phyloP scores from a whole-genome alignment of 2,329 filamentous ascomycete species.

The Ophiostoma australiae region DNA sequence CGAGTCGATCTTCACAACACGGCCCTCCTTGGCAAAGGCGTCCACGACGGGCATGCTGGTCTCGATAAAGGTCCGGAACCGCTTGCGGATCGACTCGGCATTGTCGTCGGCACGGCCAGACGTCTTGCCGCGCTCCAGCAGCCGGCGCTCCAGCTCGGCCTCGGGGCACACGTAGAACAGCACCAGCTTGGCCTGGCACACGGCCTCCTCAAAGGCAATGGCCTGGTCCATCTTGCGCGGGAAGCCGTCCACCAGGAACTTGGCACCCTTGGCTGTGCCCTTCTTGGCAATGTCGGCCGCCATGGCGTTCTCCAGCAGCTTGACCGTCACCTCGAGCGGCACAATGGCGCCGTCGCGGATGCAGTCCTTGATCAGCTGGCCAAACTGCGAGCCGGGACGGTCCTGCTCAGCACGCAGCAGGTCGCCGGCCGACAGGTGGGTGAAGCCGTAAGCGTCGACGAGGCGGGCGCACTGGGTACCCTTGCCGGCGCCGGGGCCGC shows the following conservation, averaged over 20 bases:
- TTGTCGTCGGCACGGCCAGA: constrained; percentile 91
- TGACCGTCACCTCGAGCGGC: constrained; percentile 97
- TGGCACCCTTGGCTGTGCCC: constrained; percentile 37
- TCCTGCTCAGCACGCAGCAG: constrained; percentile 90
- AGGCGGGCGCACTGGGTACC: constrained; percentile 92
- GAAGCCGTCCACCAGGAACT: constrained; percentile 80
- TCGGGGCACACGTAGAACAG: constrained; percentile 95
- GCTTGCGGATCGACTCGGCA: constrained; percentile 89
- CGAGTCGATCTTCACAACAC: constrained; percentile 76
- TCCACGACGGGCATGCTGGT: constrained; percentile 97
- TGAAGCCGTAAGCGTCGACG: constrained; percentile 83
- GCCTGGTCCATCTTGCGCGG: constrained; percentile 97
- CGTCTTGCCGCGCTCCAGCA: constrained; percentile 88
- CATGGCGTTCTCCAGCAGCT: constrained; percentile 93
- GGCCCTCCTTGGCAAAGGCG: constrained; percentile 68
- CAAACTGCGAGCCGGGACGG: constrained; percentile 79
- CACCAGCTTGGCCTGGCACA: constrained; percentile 78
- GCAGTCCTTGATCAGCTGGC: constrained; percentile 84
- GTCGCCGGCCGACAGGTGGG: constrained; percentile 88
- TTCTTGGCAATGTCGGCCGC: constrained; percentile 50
- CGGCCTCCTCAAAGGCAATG: constrained; percentile 82
- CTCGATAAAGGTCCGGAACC: constrained; percentile 89
- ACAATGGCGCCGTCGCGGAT: constrained; percentile 95
- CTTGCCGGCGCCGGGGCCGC: constrained; percentile 92
- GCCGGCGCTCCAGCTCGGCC: constrained; percentile 73